Base-by-base conservation (phyloP, 1,284 basidiomycete species). In the Fomitopsis betulina region DNA sequence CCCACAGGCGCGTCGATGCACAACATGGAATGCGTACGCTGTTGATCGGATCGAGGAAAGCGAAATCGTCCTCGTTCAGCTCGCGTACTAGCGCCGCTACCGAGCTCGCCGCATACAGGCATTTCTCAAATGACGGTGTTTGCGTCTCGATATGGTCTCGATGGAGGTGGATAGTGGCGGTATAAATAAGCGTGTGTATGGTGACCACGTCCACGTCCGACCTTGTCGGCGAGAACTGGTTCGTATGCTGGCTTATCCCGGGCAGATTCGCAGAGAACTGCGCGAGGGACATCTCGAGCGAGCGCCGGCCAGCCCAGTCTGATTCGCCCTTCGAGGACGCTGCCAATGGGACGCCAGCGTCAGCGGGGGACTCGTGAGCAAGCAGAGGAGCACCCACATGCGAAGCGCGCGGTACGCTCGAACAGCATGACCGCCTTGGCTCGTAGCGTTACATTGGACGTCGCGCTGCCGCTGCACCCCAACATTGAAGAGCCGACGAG, bases 111-210 rank as follows among this genome's bases (percentile, higher is more conserved):
- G 80, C 76, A 58, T 75, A 70, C n/a, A 76, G 62, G 39, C 75
- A 75, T 58, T 75, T 71, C 58, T 72, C 65, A 58, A 73, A 72
- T 17, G 73, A 67, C 19, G 66, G 51, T 21, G 62, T 58, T 30
- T 70, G 62, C 42, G 63, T 68, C 53, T 78, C 73, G 50, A 75
- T 68, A 39, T 72, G 64, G 39, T 73, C 73, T 23, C 74, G 72
- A 61, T 77, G 72, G 8, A 84, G 73, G 62, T 84, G 79, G 59
- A 85, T 79, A 25, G 77, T 78, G 17, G 80, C 76, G 13, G 78
- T 76, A 60, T 81, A 73, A 50, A 79, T 68, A 58, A 84, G 72
- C 1, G 79, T 80, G 63, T 85, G 79, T 33, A 84, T 74, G 15
- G 75, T 65, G 45, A 82, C 76, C 17, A 82, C 63, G 53, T 83